A percentile compares a stretch with the other conserved stretches of the same genome.
Evolutionary conservation across 768 basidiomycete genomes (phyloP).

Genomic region (Dacryopinax spathularia): DNA sequence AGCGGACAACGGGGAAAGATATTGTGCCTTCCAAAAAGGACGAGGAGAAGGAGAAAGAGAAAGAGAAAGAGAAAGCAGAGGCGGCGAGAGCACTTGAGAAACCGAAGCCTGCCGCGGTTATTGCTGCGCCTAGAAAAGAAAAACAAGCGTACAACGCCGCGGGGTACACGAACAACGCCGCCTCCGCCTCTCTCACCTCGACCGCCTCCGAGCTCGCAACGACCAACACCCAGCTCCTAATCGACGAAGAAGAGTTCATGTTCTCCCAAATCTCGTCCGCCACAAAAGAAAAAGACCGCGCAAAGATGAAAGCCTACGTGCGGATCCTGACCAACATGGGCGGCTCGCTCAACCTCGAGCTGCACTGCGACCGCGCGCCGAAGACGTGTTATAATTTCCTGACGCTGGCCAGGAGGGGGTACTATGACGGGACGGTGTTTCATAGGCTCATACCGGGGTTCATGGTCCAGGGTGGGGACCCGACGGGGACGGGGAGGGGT

Average conservation of each 20-base stretch:
- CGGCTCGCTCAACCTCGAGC: conserved; percentile 66
- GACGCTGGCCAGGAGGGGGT: conserved; percentile 78
- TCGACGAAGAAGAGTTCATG: conserved; percentile 99
- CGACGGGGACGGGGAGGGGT: conserved; percentile 87
- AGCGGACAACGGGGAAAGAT: conserved; percentile 7
- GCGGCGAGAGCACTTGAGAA: conserved; percentile 13
- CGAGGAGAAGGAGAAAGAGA: neutral
- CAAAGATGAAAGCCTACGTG: conserved; percentile 84
- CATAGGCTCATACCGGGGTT: conserved; percentile 89
- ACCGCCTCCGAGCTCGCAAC: conserved; percentile 74
- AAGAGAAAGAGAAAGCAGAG: conserved; percentile 8
- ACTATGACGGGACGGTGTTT: conserved; percentile 81
- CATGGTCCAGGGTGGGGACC: conserved; percentile 99
- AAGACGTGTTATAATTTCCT: conserved; percentile 98
- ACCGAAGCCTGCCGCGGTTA: conserved; percentile 15
- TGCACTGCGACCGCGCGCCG: conserved; percentile 88
- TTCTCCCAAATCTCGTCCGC: conserved; percentile 85
- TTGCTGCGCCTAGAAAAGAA: conserved; percentile 20
- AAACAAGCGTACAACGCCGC: conserved; percentile 39
- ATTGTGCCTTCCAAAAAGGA: conserved; percentile 10
- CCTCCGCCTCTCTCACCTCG: conserved; percentile 87
- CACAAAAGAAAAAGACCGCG: conserved; percentile 85
- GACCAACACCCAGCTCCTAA: conserved; percentile 63
- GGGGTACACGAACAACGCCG: conserved; percentile 46
- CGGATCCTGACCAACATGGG: conserved; percentile 90